A percentile compares a stretch with the other conserved stretches of the same genome.
phyloP scores from a whole-genome alignment of 768 basidiomycete species.

The Boletus speciosus region DNA sequence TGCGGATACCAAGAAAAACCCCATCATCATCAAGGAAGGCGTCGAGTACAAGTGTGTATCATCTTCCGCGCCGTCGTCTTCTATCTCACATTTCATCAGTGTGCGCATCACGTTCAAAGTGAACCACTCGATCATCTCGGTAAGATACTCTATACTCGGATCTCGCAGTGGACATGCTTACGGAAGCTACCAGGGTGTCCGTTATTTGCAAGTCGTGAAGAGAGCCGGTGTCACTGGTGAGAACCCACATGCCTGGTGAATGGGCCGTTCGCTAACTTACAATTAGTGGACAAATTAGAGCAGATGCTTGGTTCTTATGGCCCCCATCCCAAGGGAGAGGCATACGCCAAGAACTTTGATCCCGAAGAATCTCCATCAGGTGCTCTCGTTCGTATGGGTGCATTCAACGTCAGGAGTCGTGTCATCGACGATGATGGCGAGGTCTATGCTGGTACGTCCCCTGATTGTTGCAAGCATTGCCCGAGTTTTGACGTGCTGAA shows the following conservation, averaged over 20 bases:
- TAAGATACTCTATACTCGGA: constrained; percentile 30
- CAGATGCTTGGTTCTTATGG: constrained; percentile 95
- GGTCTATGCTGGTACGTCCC: constrained; percentile 67
- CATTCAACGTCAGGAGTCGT: constrained; percentile 74
- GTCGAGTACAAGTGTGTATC: constrained; percentile 76
- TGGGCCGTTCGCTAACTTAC: constrained; percentile 3
- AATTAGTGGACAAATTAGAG: constrained; percentile 83
- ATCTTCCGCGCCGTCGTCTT: background rate
- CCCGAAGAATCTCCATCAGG: constrained; percentile 74
- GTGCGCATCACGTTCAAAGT: constrained; percentile 83
- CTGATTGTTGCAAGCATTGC: background rate
- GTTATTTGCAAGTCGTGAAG: constrained; percentile 90
- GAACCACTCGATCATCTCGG: constrained; percentile 86
- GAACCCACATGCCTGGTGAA: background rate
- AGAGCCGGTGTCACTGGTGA: constrained; percentile 70
- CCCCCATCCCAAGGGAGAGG: constrained; percentile 56
- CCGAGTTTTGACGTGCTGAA: constrained; percentile 7
- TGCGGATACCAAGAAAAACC: constrained; percentile 69
- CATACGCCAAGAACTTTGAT: constrained; percentile 76
- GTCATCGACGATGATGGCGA: constrained; percentile 86
- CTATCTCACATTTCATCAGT: constrained; percentile 35
- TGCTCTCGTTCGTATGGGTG: constrained; percentile 75
- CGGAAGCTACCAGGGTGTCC: constrained; percentile 54
- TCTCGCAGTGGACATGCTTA: constrained; percentile 4
- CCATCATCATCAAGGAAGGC: constrained; percentile 77